Evolutionary conservation across 1,284 basidiomycete genomes (phyloP).

Genomic region (Phellinidium pouzarii): DNA sequence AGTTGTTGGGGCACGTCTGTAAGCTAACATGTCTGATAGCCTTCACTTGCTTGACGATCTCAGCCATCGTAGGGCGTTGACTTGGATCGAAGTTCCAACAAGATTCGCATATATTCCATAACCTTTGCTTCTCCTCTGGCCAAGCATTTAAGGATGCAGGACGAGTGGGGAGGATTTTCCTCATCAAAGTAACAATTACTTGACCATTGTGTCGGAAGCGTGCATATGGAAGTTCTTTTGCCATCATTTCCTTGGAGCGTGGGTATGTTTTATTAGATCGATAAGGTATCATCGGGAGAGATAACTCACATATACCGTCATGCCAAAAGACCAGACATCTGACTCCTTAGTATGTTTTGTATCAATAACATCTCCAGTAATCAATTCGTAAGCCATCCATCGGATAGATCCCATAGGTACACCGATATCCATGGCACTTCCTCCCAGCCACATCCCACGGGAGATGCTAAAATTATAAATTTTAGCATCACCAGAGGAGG

Average conservation of each 20-base stretch:
- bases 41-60: background rate
- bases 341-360: no score
- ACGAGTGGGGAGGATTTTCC: background rate
- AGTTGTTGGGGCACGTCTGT: no score
- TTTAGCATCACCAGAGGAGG: background rate
- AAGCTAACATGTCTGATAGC: no score
- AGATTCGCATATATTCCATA: background rate
- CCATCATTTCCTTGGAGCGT: conserved; percentile 1
- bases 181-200: background rate
- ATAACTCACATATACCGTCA: no score
- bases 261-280: no score
- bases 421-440: background rate
- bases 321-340: no score
- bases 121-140: background rate
- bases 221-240: background rate
- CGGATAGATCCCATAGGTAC: background rate
- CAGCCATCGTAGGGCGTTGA: background rate
- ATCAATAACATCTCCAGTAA: background rate
- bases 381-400: conserved; percentile 5
- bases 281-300: no score
- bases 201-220: background rate
- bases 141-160: background rate
- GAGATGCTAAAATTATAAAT: conserved; percentile 13
- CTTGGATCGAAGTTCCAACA: conserved; percentile 2
- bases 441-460: background rate